Evolutionary conservation across 192 early-diverging fungal genomes (phyloP), one percentile per base, ranked within the genome.

Genomic region (Phycomyces nitens): DNA sequence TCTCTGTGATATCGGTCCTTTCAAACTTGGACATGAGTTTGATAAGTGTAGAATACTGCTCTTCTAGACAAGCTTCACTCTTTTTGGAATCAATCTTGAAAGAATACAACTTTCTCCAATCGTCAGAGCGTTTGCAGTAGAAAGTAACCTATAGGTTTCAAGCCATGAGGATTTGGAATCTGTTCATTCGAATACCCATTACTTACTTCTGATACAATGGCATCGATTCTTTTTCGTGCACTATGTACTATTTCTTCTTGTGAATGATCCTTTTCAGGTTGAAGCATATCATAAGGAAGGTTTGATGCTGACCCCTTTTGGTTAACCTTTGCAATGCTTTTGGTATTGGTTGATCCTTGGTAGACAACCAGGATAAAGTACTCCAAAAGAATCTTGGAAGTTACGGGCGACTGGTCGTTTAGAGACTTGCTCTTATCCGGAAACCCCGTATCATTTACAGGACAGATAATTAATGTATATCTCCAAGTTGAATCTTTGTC

Each of bases 51-150:
- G 57, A 27, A 55, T 59, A 44, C 16, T 59, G 24, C 18, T 34
- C 1, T 24, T 20, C 20, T 3, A 18, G 6, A 24, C 49, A n/a
- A 4, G 43, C 23, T 14, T 14, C 12, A 16, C 26, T n/a, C 55
- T 64, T 58, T 41, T 57, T 20, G 5, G 12, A 7, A 3, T n/a
- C 51, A 15, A 63, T 15, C 9, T 66, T 42, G 12, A 47, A 41
- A 42, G 24, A 24, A 56, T 70, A 70, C 12, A 70, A 21, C 23
- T 60, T 42, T 5, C 55, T 70, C 69, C 69, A 70, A 29, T 64
- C 52, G 18, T 54, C 34, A 54, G 58, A 50, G 22, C 52, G 34
- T 21, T 58, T 64, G 22, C 47, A 59, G 22, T 56, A 56, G 23
- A 53, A 34, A 39, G 63, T 53, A 5, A 70, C 62, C 62, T 64